phyloP scores from a whole-genome alignment of 768 basidiomycete species.

The Wakefieldia striispora region DNA sequence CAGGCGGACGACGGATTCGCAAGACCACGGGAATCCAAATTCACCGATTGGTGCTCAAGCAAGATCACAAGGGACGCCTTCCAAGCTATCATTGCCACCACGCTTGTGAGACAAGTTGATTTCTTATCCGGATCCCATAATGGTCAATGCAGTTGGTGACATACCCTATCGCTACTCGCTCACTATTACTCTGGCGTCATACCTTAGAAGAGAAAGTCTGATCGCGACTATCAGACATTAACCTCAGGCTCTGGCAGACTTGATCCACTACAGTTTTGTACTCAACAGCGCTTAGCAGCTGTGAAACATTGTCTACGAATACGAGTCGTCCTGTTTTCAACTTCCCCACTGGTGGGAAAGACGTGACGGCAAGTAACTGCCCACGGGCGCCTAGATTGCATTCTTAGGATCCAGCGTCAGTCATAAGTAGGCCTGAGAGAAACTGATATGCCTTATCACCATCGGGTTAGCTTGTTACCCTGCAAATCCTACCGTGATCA shows the following conservation, averaged over 20 bases:
- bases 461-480: background rate
- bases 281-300: too few relatives aligned
- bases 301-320: too few relatives aligned
- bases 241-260: background rate
- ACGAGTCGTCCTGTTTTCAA: too few relatives aligned
- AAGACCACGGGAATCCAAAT: background rate
- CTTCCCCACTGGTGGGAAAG: too few relatives aligned
- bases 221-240: background rate
- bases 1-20: background rate
- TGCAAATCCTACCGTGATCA: background rate
- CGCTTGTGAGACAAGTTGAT: background rate
- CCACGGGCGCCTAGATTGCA: too few relatives aligned
- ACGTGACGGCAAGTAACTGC: too few relatives aligned
- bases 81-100: background rate
- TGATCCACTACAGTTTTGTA: too few relatives aligned
- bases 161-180: slow-evolving; percentile 1
- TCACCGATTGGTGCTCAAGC: background rate
- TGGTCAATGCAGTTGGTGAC: background rate
- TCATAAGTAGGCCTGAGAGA: background rate
- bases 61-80: background rate
- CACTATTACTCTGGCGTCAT: slow-evolving; percentile 2
- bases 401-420: slow-evolving; percentile 3
- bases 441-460: slow-evolving; percentile 1
- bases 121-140: background rate
- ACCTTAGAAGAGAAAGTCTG: slow-evolving; percentile 1